A percentile compares a stretch with the other conserved stretches of the same genome.
phyloP scores from a whole-genome alignment of 2,329 filamentous ascomycete genomes.

The Apiospora sp. region DNA sequence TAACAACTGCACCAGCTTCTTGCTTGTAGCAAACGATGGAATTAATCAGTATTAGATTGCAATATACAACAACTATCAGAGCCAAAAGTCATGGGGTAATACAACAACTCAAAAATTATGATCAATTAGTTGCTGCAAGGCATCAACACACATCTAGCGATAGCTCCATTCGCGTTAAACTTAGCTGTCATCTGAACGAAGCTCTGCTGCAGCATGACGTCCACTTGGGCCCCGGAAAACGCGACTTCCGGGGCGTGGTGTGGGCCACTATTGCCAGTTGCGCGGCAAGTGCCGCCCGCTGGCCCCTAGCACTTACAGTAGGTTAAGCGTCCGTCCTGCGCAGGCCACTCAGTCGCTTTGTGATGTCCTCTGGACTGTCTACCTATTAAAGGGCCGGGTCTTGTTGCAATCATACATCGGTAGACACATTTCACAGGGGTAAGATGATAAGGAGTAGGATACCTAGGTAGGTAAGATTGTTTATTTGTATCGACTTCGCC shows the following conservation, averaged over 20 bases:
- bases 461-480: not conserved
- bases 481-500: not conserved
- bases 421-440: no score
- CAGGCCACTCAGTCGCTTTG: no score
- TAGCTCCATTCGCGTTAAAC: not conserved
- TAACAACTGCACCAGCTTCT: not conserved
- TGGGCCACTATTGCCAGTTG: not conserved
- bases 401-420: no score
- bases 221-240: conserved; percentile 11
- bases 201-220: conserved; percentile 17
- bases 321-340: not conserved
- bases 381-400: no score
- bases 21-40: not conserved
- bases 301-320: not conserved
- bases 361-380: no score
- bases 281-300: not conserved
- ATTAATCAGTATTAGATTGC: not conserved
- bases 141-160: not conserved
- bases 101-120: conserved; percentile 1
- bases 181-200: conserved; percentile 18
- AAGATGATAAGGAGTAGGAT: no score
- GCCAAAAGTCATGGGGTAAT: conserved; percentile 13
- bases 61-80: not conserved
- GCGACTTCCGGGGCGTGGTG: not conserved
- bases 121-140: not conserved